A percentile compares a stretch with the other conserved stretches of the same genome.
These are phyloP conservation scores for Phytophthora pisi DNA, from an alignment of 352 stramenopile species.

Conservation along the genomic window DNA sequence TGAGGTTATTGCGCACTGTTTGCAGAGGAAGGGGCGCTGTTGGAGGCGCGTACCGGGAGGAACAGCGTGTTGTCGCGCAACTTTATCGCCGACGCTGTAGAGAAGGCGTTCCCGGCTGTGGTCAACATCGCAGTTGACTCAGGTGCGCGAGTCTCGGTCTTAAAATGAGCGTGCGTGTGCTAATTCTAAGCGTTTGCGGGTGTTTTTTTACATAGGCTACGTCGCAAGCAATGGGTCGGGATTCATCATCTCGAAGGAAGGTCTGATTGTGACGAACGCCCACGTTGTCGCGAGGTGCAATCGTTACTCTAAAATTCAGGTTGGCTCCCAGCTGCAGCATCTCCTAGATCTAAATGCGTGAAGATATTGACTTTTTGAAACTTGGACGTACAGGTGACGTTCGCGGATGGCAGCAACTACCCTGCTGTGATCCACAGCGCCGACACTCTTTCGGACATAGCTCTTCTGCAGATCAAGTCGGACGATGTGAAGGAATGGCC, in stretches of 20 bases:
- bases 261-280: constrained; percentile 93
- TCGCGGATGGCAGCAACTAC: constrained; percentile 84
- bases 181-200: constrained; percentile 1
- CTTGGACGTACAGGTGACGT: constrained; percentile 65
- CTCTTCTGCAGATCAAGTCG: constrained; percentile 87
- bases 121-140: constrained; percentile 90
- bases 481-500: constrained; percentile 63
- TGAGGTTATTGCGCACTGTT: background rate
- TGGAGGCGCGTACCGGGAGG: constrained; percentile 28
- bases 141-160: constrained; percentile 18
- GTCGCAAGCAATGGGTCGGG: constrained; percentile 87
- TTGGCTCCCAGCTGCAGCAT: constrained; percentile 13
- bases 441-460: constrained; percentile 91
- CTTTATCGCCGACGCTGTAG: constrained; percentile 90
- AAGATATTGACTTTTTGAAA: background rate
- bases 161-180: background rate
- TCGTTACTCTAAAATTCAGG: constrained; percentile 83
- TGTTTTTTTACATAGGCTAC: constrained; percentile 42
- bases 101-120: constrained; percentile 88
- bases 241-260: constrained; percentile 91
- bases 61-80: constrained; percentile 61
- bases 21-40: constrained; percentile 21
- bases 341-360: background rate
- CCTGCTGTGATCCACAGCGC: constrained; percentile 80
- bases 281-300: constrained; percentile 90